phyloP scores from a whole-genome alignment of 108 stramenopile genomes.

The Mediolabrus comicus region DNA sequence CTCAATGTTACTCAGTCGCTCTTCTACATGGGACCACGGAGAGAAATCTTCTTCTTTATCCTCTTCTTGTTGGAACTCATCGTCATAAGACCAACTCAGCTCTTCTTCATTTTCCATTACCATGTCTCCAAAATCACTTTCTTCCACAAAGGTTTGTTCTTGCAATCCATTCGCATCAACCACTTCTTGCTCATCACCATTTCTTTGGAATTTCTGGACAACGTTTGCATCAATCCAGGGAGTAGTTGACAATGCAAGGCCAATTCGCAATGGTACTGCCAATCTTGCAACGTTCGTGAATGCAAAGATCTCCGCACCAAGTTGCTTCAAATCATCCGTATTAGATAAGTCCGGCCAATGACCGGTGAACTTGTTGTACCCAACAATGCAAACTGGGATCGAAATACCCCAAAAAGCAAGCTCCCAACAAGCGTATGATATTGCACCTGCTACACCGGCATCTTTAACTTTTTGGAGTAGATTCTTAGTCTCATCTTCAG shows the following conservation, averaged over 20 bases:
- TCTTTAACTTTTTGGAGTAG: constrained; percentile 73
- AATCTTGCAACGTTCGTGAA: constrained; percentile 91
- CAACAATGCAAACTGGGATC: constrained; percentile 73
- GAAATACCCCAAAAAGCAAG: constrained; percentile 76
- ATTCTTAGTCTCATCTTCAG: constrained; percentile 49
- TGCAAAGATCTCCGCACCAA: constrained; percentile 86
- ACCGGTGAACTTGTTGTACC: constrained; percentile 66
- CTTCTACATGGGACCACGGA: neutral
- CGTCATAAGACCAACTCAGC: neutral
- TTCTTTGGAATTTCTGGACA: constrained; percentile 56
- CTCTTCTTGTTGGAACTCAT: neutral
- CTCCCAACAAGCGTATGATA: constrained; percentile 81
- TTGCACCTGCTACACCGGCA: constrained; percentile 71
- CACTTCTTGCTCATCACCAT: constrained; percentile 1
- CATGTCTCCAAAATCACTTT: neutral
- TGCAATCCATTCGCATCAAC: neutral
- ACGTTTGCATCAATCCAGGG: constrained; percentile 78
- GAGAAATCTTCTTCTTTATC: neutral
- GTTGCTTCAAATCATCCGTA: constrained; percentile 69
- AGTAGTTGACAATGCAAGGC: constrained; percentile 76
- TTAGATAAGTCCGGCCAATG: constrained; percentile 81
- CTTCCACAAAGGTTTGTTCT: neutral
- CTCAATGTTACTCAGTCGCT: neutral
- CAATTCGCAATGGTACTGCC: constrained; percentile 85
- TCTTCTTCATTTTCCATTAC: neutral